Percentiles rank a stretch among this genome's conserved stretches.
phyloP scores from a whole-genome alignment of 352 stramenopile species.

The Pythium brassicae region DNA sequence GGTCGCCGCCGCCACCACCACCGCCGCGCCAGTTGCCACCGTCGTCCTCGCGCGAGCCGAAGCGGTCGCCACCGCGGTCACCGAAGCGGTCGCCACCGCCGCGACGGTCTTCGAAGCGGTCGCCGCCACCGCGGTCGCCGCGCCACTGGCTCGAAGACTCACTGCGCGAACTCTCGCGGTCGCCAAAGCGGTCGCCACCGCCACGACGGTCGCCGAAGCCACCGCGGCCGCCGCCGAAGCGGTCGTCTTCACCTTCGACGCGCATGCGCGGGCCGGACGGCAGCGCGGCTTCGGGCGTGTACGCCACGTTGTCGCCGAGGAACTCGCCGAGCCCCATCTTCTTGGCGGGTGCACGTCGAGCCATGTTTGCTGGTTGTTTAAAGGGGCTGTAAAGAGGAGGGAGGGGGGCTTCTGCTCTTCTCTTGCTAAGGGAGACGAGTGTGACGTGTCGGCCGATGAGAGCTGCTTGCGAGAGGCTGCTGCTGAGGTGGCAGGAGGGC shows the following conservation, averaged over 20 bases:
- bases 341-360: constrained; percentile 34
- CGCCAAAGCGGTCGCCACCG: constrained; percentile 12
- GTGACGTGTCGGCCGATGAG: too few relatives aligned
- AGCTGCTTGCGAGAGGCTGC: too few relatives aligned
- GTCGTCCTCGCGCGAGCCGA: constrained; percentile 11
- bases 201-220: constrained; percentile 25
- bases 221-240: constrained; percentile 39
- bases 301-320: constrained; percentile 60
- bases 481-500: too few relatives aligned
- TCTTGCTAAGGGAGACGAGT: too few relatives aligned
- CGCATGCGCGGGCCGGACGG: constrained; percentile 46
- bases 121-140: constrained; percentile 29
- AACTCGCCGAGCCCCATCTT: constrained; percentile 76
- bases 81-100: constrained; percentile 23
- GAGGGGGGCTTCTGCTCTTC: too few relatives aligned
- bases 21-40: constrained; percentile 5
- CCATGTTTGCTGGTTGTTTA: constrained; percentile 21
- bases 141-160: constrained; percentile 53
- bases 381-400: too few relatives aligned
- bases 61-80: constrained; percentile 17
- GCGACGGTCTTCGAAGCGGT: constrained; percentile 14
- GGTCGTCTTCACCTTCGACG: constrained; percentile 50
- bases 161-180: constrained; percentile 41
- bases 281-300: constrained; percentile 55
- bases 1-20: constrained; percentile 12